A percentile compares a stretch with the other conserved stretches of the same genome.
Conservation (phyloP, 257 asterid genomes). For the Gynochthodes officinalis region DNA sequence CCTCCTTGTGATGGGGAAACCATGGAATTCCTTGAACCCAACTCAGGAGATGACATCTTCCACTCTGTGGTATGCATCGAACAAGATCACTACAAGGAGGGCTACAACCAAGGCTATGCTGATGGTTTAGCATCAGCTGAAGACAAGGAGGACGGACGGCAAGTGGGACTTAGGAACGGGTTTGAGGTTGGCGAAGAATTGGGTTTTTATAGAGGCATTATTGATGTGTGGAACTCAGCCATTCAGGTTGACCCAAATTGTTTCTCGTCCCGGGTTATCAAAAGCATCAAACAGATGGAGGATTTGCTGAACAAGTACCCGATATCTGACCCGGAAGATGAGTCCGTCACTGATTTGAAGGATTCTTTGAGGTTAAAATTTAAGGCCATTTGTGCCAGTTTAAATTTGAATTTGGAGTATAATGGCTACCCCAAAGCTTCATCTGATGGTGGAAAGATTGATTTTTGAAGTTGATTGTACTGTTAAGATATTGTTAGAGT, state of each 20-base stretch:
- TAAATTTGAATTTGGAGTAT: constrained; percentile 45
- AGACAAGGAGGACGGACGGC: constrained; percentile 53
- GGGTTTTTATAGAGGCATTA: constrained; percentile 62
- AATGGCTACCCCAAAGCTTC: constrained; percentile 2
- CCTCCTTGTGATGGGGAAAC: not conserved
- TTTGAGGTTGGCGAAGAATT: constrained; percentile 61
- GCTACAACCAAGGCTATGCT: constrained; percentile 54
- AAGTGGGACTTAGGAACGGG: constrained; percentile 58
- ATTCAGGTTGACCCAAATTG: constrained; percentile 42
- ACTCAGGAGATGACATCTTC: constrained; percentile 42
- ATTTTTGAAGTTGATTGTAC: not conserved
- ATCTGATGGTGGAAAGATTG: not conserved
- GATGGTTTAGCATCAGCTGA: constrained; percentile 39
- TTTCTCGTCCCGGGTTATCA: constrained; percentile 38
- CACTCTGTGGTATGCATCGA: constrained; percentile 50
- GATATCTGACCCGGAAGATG: constrained; percentile 52
- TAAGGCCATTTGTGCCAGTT: constrained; percentile 43
- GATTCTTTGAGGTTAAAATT: constrained; percentile 54
- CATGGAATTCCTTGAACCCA: not conserved
- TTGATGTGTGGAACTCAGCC: constrained; percentile 52
- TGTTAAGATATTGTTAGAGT: too few species aligned
- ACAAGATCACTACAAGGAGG: constrained; percentile 49
- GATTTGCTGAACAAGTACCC: constrained; percentile 48
- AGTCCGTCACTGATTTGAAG: constrained; percentile 43
- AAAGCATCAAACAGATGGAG: constrained; percentile 51